These are phyloP conservation scores for Microbotryomycetes sp. DNA, from an alignment of 1,284 basidiomycete genomes.

Conservation along the genomic window DNA sequence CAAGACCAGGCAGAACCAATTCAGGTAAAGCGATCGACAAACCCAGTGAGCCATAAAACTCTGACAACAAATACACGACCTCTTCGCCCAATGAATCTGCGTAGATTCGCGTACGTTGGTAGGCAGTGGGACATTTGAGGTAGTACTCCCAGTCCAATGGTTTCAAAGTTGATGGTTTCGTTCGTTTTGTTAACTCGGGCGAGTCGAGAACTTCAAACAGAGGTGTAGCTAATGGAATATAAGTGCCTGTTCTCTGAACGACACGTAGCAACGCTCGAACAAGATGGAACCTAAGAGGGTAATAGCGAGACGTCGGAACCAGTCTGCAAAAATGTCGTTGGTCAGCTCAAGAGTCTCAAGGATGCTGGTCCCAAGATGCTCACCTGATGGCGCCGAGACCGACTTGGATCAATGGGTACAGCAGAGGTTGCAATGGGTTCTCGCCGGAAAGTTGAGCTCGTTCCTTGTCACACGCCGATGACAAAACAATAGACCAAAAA, in stretches of 20 bases:
- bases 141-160: slow-evolving; percentile 83
- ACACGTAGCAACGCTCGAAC: slow-evolving; percentile 65
- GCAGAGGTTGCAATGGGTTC: slow-evolving; percentile 75
- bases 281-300: slow-evolving; percentile 71
- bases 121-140: slow-evolving; percentile 81
- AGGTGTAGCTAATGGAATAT: slow-evolving; percentile 79
- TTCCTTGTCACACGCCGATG: slow-evolving; percentile 63
- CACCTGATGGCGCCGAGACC: slow-evolving; percentile 85
- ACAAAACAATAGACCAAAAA: slow-evolving; percentile 91
- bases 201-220: slow-evolving; percentile 81
- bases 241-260: slow-evolving; percentile 70
- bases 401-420: slow-evolving; percentile 94
- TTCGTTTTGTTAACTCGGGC: slow-evolving; percentile 61
- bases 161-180: slow-evolving; percentile 79
- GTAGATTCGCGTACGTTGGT: slow-evolving; percentile 82
- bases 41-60: slow-evolving; percentile 61
- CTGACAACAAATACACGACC: slow-evolving; percentile 65
- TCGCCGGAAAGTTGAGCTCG: slow-evolving; percentile 53
- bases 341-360: slow-evolving; percentile 9
- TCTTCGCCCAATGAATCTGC: slow-evolving; percentile 80
- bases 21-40: slow-evolving; percentile 88
- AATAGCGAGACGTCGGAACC: slow-evolving; percentile 71
- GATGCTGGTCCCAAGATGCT: slow-evolving; percentile 35
- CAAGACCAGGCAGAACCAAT: slow-evolving; percentile 74
- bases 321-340: slow-evolving; percentile 52